These are phyloP conservation scores for Juglanconis juglandina DNA, from an alignment of 2,329 filamentous ascomycete genomes.

Conservation along the genomic window DNA sequence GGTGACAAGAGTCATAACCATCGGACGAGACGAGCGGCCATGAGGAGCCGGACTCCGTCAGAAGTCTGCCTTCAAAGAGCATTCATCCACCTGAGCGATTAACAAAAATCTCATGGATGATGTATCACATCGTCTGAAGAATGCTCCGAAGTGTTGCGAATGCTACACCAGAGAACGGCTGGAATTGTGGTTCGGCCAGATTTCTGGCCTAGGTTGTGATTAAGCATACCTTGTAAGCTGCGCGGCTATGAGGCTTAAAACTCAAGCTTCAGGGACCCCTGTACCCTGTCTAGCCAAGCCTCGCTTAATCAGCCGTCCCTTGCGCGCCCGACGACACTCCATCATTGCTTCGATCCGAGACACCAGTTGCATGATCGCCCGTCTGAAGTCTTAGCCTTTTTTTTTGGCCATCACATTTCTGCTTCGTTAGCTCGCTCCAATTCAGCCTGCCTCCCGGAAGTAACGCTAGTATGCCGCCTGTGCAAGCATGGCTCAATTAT, in stretches of 20 bases:
- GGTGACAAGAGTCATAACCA: neutral
- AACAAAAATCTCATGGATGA: neutral
- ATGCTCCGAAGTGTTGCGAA: neutral
- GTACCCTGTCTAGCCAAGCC: neutral
- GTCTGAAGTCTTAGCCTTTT: conserved; percentile 12
- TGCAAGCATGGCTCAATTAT: neutral
- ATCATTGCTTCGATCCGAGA: conserved; percentile 7
- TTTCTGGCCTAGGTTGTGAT: neutral
- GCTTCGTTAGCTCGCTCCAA: neutral
- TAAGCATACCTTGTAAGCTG: neutral
- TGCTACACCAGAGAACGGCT: neutral
- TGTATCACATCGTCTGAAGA: neutral
- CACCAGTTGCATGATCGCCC: conserved; percentile 12
- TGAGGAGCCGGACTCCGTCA: no score
- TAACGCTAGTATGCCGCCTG: no score
- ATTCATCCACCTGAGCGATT: neutral
- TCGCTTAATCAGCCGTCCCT: conserved; percentile 10
- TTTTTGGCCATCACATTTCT: neutral
- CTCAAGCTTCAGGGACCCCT: conserved; percentile 3
- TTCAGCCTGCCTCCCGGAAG: neutral
- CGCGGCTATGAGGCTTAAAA: neutral
- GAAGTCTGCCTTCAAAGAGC: neutral
- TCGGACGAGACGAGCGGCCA: neutral
- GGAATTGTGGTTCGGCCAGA: neutral
- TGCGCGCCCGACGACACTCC: neutral